Base-by-base conservation (phyloP, 2,329 filamentous ascomycete species). In the Berkeleyomyces basicola region DNA sequence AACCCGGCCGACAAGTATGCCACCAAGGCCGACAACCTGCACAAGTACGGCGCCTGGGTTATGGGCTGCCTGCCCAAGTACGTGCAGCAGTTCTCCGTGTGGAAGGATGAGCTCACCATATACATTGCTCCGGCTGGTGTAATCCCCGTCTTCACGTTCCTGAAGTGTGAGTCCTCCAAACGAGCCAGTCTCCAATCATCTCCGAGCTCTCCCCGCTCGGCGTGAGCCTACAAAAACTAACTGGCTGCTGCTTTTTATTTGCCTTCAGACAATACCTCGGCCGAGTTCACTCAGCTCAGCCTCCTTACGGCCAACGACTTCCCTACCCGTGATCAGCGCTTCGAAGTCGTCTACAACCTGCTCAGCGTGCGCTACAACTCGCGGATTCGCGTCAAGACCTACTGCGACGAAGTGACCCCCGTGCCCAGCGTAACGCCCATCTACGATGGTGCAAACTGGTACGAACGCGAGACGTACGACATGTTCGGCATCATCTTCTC, bases 41-140 rank as follows among this genome's bases (percentile, higher is more conserved):
- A 99, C 80, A 87, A 85, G 71, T 99, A 99, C 72, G 93, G 93
- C 70, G 85, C 95, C 72, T 99, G 96, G 82, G 78, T 99, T 71
- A 92, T 99, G 83, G 91, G 90, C 68, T 95, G 89, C 75, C 77
- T 99, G 71, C 95, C 93, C 70, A 97, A 96, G 80, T 96, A 96
- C 76, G 83, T 99, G 70, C 95, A 99, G 78, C 93, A 99, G 77
- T 97, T 97, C 78, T 95, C 91, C 10, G 92, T 99, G 63, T 99
- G 93, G 93, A 99, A 99, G 78, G 93, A 99, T 73, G 93, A 99
- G 76, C 84, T 99, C 72, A 90, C 87, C 69, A 89, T 96, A 73
- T 92, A 95, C 76, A 93, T 97, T 71, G 80, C 89, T 58, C 93
- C 93, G 1, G 77, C 87, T 44, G 93, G 90, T 68, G 84, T 97